These are phyloP conservation scores for Heterobasidion occidentale DNA, from an alignment of 1,284 basidiomycete species.

Conservation along the genomic window DNA sequence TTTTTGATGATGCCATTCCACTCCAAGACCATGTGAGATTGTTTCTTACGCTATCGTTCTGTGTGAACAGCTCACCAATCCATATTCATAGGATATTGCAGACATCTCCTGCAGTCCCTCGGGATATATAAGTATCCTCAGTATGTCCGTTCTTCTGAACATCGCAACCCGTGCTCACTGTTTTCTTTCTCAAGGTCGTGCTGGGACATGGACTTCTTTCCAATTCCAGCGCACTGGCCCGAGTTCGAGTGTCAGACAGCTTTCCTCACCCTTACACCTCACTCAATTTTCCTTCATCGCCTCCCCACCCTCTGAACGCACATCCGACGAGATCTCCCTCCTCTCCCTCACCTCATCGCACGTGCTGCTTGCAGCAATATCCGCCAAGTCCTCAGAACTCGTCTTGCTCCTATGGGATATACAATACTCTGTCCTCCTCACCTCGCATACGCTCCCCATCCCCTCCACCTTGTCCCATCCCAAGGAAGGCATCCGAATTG, in stretches of 20 bases:
- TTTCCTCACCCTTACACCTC: conserved; percentile 14
- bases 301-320: conserved; percentile 1
- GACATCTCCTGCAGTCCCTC: conserved; percentile 37
- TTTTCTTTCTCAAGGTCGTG: conserved; percentile 21
- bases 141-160: conserved; percentile 25
- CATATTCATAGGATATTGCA: conserved; percentile 14
- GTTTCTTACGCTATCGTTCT: not conserved
- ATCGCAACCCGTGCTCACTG: conserved; percentile 6
- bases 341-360: conserved; percentile 55
- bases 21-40: not conserved
- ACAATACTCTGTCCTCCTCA: conserved; percentile 58
- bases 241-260: not conserved
- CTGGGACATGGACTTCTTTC: conserved; percentile 41
- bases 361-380: conserved; percentile 48
- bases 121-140: conserved; percentile 41
- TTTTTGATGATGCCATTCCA: not conserved
- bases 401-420: conserved; percentile 64
- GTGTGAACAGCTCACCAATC: conserved; percentile 3
- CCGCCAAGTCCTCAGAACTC: conserved; percentile 37
- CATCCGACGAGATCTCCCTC: conserved; percentile 28
- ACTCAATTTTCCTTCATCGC: conserved; percentile 20
- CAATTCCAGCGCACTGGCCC: conserved; percentile 25
- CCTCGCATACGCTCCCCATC: conserved; percentile 42
- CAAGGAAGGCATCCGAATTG: conserved; percentile 25
- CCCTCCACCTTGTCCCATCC: conserved; percentile 38